Percentiles rank a stretch among this genome's conserved stretches.
Evolutionary conservation across 192 early-diverging fungal genomes (phyloP).

Genomic region (Backusella circina): DNA sequence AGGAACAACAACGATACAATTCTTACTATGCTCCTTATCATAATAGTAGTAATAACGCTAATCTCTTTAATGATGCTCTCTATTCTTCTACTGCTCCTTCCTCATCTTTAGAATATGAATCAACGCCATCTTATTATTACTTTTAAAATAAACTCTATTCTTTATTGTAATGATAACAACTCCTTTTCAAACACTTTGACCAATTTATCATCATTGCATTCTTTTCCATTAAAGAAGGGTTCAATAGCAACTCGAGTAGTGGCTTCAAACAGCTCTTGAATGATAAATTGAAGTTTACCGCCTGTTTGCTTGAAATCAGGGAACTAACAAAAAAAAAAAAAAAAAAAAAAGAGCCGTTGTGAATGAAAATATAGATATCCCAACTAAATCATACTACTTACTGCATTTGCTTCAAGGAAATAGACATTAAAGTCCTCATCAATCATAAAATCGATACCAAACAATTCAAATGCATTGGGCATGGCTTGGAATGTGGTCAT

Average conservation of each 20-base stretch:
- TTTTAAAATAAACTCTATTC: background rate
- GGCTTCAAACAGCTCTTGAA: constrained; percentile 56
- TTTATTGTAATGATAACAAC: constrained; percentile 11
- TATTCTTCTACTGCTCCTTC: too few relatives aligned
- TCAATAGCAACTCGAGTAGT: constrained; percentile 37
- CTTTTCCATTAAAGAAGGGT: constrained; percentile 25
- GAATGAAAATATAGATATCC: too few relatives aligned
- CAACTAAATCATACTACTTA: constrained; percentile 10
- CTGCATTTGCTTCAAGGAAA: constrained; percentile 63
- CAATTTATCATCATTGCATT: background rate
- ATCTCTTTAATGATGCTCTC: background rate
- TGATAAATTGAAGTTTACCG: constrained; percentile 40
- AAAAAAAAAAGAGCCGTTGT: too few relatives aligned
- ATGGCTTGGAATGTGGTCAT: constrained; percentile 62
- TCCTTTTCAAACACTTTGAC: constrained; percentile 31
- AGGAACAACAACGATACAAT: background rate
- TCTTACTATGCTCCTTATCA: background rate
- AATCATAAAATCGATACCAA: constrained; percentile 66
- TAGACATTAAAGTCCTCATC: constrained; percentile 47
- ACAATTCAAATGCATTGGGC: constrained; percentile 61
- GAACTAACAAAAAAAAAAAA: too few relatives aligned
- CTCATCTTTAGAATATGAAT: background rate
- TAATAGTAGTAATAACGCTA: background rate
- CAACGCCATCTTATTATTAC: background rate
- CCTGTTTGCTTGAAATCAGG: constrained; percentile 73